These are phyloP conservation scores for Malassezia psittaci DNA, from an alignment of 1,284 basidiomycete genomes.

Conservation along the genomic window DNA sequence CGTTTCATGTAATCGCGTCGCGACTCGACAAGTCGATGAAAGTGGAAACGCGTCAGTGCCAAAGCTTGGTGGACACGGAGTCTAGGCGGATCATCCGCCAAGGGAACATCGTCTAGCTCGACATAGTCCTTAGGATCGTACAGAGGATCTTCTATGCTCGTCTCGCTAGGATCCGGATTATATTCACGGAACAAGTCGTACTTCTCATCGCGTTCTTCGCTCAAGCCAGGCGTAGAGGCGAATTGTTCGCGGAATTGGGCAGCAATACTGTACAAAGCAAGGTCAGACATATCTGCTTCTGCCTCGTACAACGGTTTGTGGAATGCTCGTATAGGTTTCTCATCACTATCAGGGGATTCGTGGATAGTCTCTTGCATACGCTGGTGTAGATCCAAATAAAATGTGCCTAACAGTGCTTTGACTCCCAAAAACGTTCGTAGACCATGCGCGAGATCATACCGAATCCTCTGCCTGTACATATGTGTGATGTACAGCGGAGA, in stretches of 20 bases:
- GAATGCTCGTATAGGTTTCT: slow-evolving; percentile 17
- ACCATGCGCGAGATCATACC: slow-evolving; percentile 66
- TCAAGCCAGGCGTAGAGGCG: slow-evolving; percentile 12
- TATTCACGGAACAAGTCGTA: slow-evolving; percentile 68
- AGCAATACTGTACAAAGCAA: slow-evolving; percentile 68
- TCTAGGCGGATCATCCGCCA: slow-evolving; percentile 52
- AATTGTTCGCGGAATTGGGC: slow-evolving; percentile 57
- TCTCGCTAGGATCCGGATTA: slow-evolving; percentile 59
- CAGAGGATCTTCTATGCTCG: slow-evolving; percentile 50
- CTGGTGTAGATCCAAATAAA: slow-evolving; percentile 86
- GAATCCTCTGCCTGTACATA: slow-evolving; percentile 68
- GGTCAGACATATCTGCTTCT: slow-evolving; percentile 67
- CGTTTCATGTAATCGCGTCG: slow-evolving; percentile 45
- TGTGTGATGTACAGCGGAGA: slow-evolving; percentile 75
- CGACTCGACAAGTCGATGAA: slow-evolving; percentile 53
- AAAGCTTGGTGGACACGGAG: slow-evolving; percentile 59
- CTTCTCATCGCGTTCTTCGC: slow-evolving; percentile 35
- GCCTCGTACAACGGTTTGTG: slow-evolving; percentile 89
- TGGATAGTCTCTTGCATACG: slow-evolving; percentile 64
- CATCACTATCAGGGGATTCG: slow-evolving; percentile 38
- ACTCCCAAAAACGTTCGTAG: slow-evolving; percentile 68
- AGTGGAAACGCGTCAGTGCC: slow-evolving; percentile 71
- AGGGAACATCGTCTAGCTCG: slow-evolving; percentile 59
- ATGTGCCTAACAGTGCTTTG: slow-evolving; percentile 69
- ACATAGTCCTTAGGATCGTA: slow-evolving; percentile 68